Base-by-base conservation (phyloP, 441 rosid genomes). In the Melastoma candidum region DNA sequence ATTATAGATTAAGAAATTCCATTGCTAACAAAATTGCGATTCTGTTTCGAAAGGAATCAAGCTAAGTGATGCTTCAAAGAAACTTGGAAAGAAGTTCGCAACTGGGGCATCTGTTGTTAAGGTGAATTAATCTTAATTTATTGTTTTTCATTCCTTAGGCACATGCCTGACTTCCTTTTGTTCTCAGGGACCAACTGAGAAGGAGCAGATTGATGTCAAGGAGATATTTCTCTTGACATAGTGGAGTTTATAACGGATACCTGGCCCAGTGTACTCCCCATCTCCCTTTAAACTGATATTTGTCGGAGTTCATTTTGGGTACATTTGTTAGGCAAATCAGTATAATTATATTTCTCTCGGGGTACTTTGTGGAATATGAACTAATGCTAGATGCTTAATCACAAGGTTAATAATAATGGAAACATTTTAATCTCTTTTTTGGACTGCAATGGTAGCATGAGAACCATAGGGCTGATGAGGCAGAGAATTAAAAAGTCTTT, bases 141-240 rank as follows among this genome's bases (percentile, higher is more conserved):
- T 51, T 50, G 2, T 45, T 46, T 53, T 43, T 26, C 41, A 51
- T 11, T 17, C 25, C 58, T 57, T 27, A 25, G 48, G 11, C 43
- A 52, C 48, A 58, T 8, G 58, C 61, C 29, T 61, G 24, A 48
- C 11, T 36, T 10, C 55, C 59, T 57, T 25, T 58, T 54, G 12
- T 50, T 54, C 59, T 53, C 65, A 89, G 97, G 97, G 94, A 55
- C 97, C 95, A 39, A 89, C 93, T 52, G 97, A 89, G 13, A 89
- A 86, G 74, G 97, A 89, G 68, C 97, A 89, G 58, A 86, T 89
- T 60, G 97, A 89, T 61, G 95, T 90, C 94, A 90, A 81, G 95
- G 97, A 64, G 95, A 90, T 74, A 86, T 90, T 61, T 66, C 86
- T 12, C 81, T 74, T 52, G 94, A 84, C 49, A 77, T 84, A 49